Evolutionary conservation across 108 stramenopile genomes (phyloP).

Genomic region (Pseudonitzschia multistriata): DNA sequence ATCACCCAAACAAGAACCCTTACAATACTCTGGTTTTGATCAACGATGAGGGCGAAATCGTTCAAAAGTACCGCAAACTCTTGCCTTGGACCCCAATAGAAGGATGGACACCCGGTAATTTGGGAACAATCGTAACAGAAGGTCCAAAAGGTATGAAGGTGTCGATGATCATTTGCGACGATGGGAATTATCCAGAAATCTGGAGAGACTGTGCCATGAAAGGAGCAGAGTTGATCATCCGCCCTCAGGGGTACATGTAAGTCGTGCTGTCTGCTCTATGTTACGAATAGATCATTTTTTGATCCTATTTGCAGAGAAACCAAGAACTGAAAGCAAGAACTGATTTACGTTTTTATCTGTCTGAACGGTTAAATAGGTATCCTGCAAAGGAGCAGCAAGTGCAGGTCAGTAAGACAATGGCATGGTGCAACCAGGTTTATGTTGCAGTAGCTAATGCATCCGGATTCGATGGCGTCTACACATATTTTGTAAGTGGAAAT

Average conservation of each 20-base stretch:
- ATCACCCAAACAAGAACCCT: constrained; percentile 80
- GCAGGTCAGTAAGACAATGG: constrained; percentile 79
- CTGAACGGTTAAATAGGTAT: constrained; percentile 49
- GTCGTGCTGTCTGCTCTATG: not conserved
- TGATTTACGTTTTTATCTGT: not conserved
- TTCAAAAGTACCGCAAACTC: constrained; percentile 78
- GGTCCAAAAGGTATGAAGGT: constrained; percentile 84
- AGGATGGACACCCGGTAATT: constrained; percentile 62
- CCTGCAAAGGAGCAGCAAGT: constrained; percentile 88
- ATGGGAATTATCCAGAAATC: constrained; percentile 79
- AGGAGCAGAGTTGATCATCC: constrained; percentile 75
- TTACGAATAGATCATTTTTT: not conserved
- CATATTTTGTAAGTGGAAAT: constrained; percentile 37
- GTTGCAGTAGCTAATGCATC: constrained; percentile 88
- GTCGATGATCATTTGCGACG: constrained; percentile 83
- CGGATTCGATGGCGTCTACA: constrained; percentile 75
- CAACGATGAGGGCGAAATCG: constrained; percentile 77
- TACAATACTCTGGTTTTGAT: constrained; percentile 81
- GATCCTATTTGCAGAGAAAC: not conserved
- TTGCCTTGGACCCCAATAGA: constrained; percentile 84
- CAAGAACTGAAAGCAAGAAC: not conserved
- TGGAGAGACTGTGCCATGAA: constrained; percentile 79
- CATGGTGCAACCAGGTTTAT: constrained; percentile 83
- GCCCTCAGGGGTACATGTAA: constrained; percentile 59
- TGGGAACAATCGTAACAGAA: constrained; percentile 67